Base-by-base conservation (phyloP, 805 yeast species). In the Metschnikowia colocasiae region DNA sequence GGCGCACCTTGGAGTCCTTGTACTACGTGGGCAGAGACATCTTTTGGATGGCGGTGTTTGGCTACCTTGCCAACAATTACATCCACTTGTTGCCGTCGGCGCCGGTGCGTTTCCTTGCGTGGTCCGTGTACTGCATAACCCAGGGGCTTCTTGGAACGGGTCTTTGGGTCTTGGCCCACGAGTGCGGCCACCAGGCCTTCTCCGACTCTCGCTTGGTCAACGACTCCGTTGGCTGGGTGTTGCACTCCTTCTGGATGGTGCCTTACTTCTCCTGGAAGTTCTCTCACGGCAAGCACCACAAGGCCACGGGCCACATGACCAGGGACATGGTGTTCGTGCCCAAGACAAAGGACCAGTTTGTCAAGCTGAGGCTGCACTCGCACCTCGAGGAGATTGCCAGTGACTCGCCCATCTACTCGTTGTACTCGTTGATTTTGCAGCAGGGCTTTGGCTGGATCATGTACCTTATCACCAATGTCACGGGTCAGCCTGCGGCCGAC, bases 171-270 rank as follows among this genome's bases (percentile, higher is more conserved):
- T 62, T 87, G 69, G 94, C 95, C 45, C 96, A 87, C 67, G 96
- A 87, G 68, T 87, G 96, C 74, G 96, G 96, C 51, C 96, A 87
- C 65, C 85, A 81, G 57, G 95, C 95, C 19, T 88, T 88, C 67
- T 76, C 85, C 33, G 87, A 84, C 59, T 82, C 81, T 61, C 81
- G 81, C 33, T 67, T 75, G 70, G 81, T 86, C 54, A 87, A 88
- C 66, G 92, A 88, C 66, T 67, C 80, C 33, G 85, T 83, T 38
- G 96, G 96, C 39, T 87, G 95, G 95, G 64, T 85, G 33, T 70
- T 88, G 53, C 96, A 87, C 71, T 84, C 92, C 16, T 80, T 78
- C 61, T 71, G 86, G 58, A 64, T 86, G 59, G 96, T 88, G 27
- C 96, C 96, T 40, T 87, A 83, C 72, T 87, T 87, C 65, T 84